These are phyloP conservation scores for Fonsecaea pedrosoi DNA, from an alignment of 2,329 filamentous ascomycete species.

Conservation along the genomic window DNA sequence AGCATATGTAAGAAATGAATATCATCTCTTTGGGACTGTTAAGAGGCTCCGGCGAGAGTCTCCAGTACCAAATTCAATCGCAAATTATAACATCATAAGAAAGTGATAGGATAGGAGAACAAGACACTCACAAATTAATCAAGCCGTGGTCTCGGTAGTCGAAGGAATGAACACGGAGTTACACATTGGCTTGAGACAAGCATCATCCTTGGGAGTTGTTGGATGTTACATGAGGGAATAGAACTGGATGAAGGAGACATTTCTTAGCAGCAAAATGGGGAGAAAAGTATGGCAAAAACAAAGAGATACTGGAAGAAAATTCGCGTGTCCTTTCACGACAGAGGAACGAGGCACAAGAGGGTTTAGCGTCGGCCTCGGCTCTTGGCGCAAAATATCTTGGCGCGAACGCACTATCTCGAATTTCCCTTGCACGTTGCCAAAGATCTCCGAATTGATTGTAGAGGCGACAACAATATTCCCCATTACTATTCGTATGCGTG, in stretches of 20 bases:
- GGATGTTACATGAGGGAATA: background rate
- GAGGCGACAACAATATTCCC: conserved; percentile 28
- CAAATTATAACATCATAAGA: conserved; percentile 97
- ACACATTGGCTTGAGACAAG: background rate
- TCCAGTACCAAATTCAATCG: conserved; percentile 90
- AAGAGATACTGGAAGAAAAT: conserved; percentile 9
- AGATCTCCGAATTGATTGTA: background rate
- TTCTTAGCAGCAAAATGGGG: background rate
- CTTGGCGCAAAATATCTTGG: conserved; percentile 6
- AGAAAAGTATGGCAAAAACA: background rate
- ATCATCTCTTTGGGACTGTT: conserved; percentile 78
- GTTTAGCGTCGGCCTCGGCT: background rate
- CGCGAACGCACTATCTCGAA: conserved; percentile 5
- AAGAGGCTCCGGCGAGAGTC: conserved; percentile 88
- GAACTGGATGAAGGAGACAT: background rate
- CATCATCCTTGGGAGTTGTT: background rate
- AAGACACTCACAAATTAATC: conserved; percentile 2
- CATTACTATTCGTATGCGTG: conserved; percentile 28
- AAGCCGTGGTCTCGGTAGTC: background rate
- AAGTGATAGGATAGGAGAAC: background rate
- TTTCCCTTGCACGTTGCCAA: conserved; percentile 5
- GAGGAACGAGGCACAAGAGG: background rate
- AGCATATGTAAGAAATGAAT: conserved; percentile 99
- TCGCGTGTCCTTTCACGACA: background rate
- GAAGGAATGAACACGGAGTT: background rate